phyloP scores from a whole-genome alignment of 371 early-diverging fungal genomes.

The Blastocladiella emersonii region DNA sequence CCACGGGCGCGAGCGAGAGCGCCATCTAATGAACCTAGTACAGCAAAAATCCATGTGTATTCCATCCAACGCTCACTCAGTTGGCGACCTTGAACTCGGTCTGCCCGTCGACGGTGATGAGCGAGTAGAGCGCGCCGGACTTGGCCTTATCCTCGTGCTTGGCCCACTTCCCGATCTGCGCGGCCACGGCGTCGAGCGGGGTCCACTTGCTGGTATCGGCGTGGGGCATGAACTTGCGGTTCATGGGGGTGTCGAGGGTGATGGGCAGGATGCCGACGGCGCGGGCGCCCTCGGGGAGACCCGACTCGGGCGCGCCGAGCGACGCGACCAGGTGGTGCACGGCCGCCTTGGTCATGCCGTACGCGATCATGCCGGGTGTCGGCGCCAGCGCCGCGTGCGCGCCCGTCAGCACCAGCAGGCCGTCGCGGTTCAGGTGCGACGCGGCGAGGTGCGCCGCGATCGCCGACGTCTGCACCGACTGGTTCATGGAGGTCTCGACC shows the following conservation, averaged over 20 bases:
- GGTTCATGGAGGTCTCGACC: constrained; percentile 59
- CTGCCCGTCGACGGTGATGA: neutral
- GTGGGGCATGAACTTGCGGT: constrained; percentile 73
- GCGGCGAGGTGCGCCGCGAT: constrained; percentile 73
- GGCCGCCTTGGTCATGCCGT: constrained; percentile 87
- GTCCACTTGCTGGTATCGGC: constrained; percentile 85
- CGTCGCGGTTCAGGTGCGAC: constrained; percentile 51
- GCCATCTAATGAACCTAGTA: too few species aligned
- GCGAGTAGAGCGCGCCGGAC: neutral
- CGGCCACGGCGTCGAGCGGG: constrained; percentile 56
- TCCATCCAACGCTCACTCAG: too few species aligned
- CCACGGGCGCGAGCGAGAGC: too few species aligned
- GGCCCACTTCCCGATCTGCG: constrained; percentile 19
- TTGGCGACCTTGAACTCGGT: neutral
- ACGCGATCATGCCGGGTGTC: constrained; percentile 84
- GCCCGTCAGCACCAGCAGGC: constrained; percentile 70
- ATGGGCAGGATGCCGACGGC: constrained; percentile 65
- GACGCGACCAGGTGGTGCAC: constrained; percentile 81
- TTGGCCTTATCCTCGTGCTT: neutral
- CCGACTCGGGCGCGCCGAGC: constrained; percentile 54
- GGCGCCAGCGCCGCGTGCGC: constrained; percentile 59
- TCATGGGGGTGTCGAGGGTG: constrained; percentile 86
- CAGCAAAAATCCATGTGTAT: too few species aligned
- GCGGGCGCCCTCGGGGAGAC: constrained; percentile 54
- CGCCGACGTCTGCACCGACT: constrained; percentile 68